Percentiles rank a stretch among this genome's conserved stretches.
These are phyloP conservation scores for Exophiala alcalophila DNA, from an alignment of 2,329 filamentous ascomycete genomes.

Conservation along the genomic window DNA sequence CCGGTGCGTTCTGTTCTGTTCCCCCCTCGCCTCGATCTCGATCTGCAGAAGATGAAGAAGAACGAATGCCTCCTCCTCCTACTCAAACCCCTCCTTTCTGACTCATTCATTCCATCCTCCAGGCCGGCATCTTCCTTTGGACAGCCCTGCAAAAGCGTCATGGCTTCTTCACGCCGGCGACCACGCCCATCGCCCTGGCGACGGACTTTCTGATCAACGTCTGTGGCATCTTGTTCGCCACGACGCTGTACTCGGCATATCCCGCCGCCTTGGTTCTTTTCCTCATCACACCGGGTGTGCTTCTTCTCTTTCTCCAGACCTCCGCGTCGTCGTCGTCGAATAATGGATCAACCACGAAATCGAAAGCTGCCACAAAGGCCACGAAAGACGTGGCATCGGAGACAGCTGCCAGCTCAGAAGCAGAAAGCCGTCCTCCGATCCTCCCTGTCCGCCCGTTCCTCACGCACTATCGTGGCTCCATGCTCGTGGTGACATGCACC, in stretches of 20 bases:
- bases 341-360: conserved; percentile 25
- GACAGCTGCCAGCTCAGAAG: not conserved
- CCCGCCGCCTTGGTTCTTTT: conserved; percentile 73
- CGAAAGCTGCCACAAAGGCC: conserved; percentile 8
- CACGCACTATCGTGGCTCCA: conserved; percentile 82
- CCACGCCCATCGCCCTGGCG: conserved; percentile 61
- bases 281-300: conserved; percentile 66
- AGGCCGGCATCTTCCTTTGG: conserved; percentile 84
- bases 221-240: conserved; percentile 74
- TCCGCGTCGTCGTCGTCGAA: conserved; percentile 4
- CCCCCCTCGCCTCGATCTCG: not conserved
- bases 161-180: conserved; percentile 77
- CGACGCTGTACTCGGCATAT: conserved; percentile 75
- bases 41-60: conserved; percentile 1
- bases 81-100: conserved; percentile 24
- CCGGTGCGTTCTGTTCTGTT: conserved; percentile 60
- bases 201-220: conserved; percentile 89
- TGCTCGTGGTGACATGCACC: conserved; percentile 86
- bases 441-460: conserved; percentile 74
- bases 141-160: conserved; percentile 81
- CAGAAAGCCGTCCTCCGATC: conserved; percentile 11
- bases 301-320: conserved; percentile 46
- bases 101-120: conserved; percentile 19
- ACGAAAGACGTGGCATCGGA: not conserved
- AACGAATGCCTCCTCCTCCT: not conserved